These are phyloP conservation scores for Cutaneotrichosporon dermatis DNA, from an alignment of 1,284 basidiomycete species.

Conservation along the genomic window DNA sequence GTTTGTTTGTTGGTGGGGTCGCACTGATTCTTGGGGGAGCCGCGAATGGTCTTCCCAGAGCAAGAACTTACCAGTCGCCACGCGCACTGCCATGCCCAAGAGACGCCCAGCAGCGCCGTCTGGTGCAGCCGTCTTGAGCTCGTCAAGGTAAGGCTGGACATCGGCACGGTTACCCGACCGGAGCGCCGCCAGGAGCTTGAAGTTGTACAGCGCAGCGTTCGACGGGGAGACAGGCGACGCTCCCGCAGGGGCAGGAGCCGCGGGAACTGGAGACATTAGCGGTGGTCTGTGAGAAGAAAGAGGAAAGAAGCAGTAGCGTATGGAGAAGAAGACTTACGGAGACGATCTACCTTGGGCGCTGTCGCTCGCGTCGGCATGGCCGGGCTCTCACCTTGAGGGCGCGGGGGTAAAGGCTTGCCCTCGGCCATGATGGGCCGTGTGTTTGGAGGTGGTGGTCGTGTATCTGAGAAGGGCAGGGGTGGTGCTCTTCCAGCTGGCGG, in stretches of 20 bases:
- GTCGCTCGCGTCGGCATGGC: background rate
- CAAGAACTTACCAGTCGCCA: conserved; percentile 64
- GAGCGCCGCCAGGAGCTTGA: conserved; percentile 73
- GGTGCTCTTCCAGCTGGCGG: too few species aligned
- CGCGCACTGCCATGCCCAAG: conserved; percentile 79
- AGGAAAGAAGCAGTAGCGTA: background rate
- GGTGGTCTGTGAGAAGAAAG: background rate
- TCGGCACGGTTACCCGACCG: conserved; percentile 67
- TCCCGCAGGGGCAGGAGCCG: background rate
- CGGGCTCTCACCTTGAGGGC: background rate
- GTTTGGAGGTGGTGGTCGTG: background rate
- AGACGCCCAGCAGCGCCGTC: conserved; percentile 64
- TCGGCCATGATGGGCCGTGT: background rate
- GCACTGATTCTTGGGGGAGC: too few species aligned
- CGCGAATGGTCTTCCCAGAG: too few species aligned
- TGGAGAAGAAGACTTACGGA: background rate
- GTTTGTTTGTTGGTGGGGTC: too few species aligned
- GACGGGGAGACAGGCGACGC: conserved; percentile 1
- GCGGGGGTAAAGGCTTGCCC: conserved; percentile 1
- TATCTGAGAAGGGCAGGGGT: background rate
- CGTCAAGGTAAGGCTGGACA: conserved; percentile 77
- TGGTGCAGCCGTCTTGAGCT: conserved; percentile 57
- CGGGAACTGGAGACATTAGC: background rate
- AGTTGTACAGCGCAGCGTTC: conserved; percentile 61
- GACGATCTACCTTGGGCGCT: background rate